Base-by-base conservation (phyloP, 2,329 filamentous ascomycete genomes). In the Stachybotrys chlorohalonatus region DNA sequence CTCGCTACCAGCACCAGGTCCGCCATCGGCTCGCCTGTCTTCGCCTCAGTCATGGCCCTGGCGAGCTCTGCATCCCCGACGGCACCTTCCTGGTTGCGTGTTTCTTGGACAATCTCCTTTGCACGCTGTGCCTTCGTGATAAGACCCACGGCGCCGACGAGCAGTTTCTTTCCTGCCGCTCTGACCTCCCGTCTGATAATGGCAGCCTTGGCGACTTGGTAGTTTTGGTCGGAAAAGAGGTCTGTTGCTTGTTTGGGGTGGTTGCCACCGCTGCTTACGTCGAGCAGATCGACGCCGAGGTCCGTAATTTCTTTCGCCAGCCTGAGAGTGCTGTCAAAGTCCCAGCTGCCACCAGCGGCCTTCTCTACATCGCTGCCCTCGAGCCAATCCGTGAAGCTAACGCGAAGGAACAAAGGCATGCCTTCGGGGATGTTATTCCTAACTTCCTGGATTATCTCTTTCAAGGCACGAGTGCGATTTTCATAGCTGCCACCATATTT, bases 1-100 rank as follows among this genome's bases (percentile, higher is more conserved):
- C 90, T 78, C 0, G 82, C 92, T 1, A 87, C 77, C 16, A 93
- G 77, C 0, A 86, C 83, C n/a, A 92, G 69, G 65, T 96, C 91
- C 1, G 80, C 82, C 65, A 75, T 72, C 15, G 77, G 13, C 31
- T 16, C 49, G 6, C 73, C 73, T 2, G 69, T 53, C 62, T 73
- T 72, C 53, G 68, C 70, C 6, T 75, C 66, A 63, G 74, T 71
- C 17, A 75, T 62, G 7, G 62, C 64, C 17, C 56, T 84, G 62
- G 58, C 59, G 31, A 56, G 9, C 36, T 42, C 9, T 9, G 36
- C 36, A 24, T 67, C 71, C 54, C 75, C 72, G 64, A 84, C 87
- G 55, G 73, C 82, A 59, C 24, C 24, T 24, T 24, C 24, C 24
- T 24, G 24, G 24, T 24, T 24, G 24, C 24, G 24, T 24, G 36